A percentile compares a stretch with the other conserved stretches of the same genome.
These are phyloP conservation scores for Wickerhamiella nectarea DNA, from an alignment of 805 yeast species.

Conservation along the genomic window DNA sequence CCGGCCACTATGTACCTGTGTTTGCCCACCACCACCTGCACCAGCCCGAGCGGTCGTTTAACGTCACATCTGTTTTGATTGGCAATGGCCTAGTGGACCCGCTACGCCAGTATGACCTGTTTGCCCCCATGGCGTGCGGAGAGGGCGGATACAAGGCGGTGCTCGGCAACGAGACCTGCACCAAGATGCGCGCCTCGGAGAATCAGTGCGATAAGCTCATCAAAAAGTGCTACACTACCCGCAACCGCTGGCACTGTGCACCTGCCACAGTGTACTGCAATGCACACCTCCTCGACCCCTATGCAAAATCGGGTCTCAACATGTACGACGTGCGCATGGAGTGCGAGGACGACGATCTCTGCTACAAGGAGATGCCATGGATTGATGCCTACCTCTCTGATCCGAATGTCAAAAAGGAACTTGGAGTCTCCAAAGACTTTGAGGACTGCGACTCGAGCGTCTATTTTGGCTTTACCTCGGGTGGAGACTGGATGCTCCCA, in stretches of 20 bases:
- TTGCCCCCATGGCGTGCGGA: constrained; percentile 93
- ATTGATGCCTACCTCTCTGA: constrained; percentile 64
- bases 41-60: constrained; percentile 46
- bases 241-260: constrained; percentile 66
- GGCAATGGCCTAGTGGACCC: constrained; percentile 91
- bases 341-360: constrained; percentile 28
- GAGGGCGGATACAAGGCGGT: constrained; percentile 74
- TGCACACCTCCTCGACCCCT: constrained; percentile 57
- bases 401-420: constrained; percentile 55
- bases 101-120: constrained; percentile 59
- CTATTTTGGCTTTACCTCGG: constrained; percentile 54
- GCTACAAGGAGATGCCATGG: constrained; percentile 61
- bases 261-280: constrained; percentile 87
- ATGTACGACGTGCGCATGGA: constrained; percentile 71
- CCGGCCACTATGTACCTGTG: constrained; percentile 84
- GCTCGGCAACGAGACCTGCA: constrained; percentile 63
- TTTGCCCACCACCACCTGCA: constrained; percentile 69
- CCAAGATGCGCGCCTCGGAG: constrained; percentile 44
- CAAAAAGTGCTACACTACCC: constrained; percentile 55
- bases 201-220: constrained; percentile 65
- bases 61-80: constrained; percentile 64
- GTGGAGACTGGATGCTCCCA: constrained; percentile 59
- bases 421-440: constrained; percentile 60
- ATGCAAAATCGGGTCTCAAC: constrained; percentile 66
- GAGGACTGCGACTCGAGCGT: constrained; percentile 67